Conservation (phyloP, 1,284 basidiomycete genomes). For the Lentinula novae-zelandiae region DNA sequence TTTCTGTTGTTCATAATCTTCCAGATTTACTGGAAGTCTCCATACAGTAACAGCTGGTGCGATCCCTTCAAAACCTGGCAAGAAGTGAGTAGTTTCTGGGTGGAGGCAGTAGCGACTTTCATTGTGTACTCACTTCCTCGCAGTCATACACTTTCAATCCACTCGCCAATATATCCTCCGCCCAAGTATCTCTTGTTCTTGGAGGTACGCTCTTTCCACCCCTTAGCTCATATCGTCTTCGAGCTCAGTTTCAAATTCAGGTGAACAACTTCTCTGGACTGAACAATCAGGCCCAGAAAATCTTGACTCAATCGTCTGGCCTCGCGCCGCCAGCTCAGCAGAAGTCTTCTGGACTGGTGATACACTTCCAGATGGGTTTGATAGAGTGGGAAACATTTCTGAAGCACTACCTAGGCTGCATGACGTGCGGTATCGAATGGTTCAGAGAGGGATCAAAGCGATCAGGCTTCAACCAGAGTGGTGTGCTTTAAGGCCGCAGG, state of each 20-base stretch:
- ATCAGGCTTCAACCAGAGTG: conserved; percentile 67
- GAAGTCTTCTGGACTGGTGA: conserved; percentile 61
- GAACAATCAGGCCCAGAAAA: conserved; percentile 53
- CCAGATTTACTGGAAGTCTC: not conserved
- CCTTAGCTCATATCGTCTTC: not conserved
- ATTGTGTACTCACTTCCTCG: not conserved
- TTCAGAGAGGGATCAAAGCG: conserved; percentile 55
- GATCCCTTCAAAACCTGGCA: conserved; percentile 79
- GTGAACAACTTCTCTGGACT: conserved; percentile 50
- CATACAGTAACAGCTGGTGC: conserved; percentile 49
- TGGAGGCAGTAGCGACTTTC: not conserved
- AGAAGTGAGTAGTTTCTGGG: conserved; percentile 34
- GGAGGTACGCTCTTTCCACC: conserved; percentile 35
- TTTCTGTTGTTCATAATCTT: not conserved
- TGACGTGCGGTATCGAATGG: conserved; percentile 60
- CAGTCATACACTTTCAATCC: conserved; percentile 56
- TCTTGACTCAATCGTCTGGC: conserved; percentile 56
- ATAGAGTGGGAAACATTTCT: conserved; percentile 27
- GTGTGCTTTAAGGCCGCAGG: conserved; percentile 63
- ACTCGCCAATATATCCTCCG: conserved; percentile 33
- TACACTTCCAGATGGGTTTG: conserved; percentile 20
- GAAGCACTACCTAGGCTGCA: conserved; percentile 57
- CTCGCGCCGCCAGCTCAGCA: conserved; percentile 54
- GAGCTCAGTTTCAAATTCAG: conserved; percentile 12
- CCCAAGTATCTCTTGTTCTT: conserved; percentile 37